Conservation (phyloP, 345 rosid genomes). For the Nephelium lappaceum region DNA sequence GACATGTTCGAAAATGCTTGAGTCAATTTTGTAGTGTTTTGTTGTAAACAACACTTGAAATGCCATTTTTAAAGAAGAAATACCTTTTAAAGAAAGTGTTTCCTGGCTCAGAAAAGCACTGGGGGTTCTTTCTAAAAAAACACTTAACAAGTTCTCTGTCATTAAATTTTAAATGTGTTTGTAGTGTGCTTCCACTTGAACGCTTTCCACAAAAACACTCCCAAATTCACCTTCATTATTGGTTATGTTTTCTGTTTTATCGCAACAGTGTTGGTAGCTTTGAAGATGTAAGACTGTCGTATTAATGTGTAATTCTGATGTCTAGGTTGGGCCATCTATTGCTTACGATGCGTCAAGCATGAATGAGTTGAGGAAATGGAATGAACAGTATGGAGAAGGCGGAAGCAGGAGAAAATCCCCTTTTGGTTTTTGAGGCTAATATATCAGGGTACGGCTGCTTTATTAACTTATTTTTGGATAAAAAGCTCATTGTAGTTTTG, state of each 20-base stretch:
- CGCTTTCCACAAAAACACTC: neutral
- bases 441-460: neutral
- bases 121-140: neutral
- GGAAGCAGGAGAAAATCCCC: slow-evolving; percentile 88
- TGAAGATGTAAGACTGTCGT: neutral
- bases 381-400: slow-evolving; percentile 96
- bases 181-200: neutral
- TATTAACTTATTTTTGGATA: slow-evolving; percentile 1
- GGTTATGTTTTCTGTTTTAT: neutral
- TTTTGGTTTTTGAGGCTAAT: slow-evolving; percentile 66
- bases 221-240: neutral
- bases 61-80: too few species aligned
- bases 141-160: too few species aligned
- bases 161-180: neutral
- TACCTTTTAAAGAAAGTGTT: too few species aligned
- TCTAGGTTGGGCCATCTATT: slow-evolving; percentile 91
- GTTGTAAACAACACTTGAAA: neutral
- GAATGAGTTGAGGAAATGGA: slow-evolving; percentile 98
- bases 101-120: neutral
- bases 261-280: neutral
- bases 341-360: slow-evolving; percentile 86
- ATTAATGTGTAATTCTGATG: neutral
- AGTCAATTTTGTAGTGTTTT: neutral
- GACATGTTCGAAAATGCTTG: neutral
- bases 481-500: neutral